These are phyloP conservation scores for Septoria linicola DNA, from an alignment of 2,329 filamentous ascomycete genomes.

Conservation along the genomic window DNA sequence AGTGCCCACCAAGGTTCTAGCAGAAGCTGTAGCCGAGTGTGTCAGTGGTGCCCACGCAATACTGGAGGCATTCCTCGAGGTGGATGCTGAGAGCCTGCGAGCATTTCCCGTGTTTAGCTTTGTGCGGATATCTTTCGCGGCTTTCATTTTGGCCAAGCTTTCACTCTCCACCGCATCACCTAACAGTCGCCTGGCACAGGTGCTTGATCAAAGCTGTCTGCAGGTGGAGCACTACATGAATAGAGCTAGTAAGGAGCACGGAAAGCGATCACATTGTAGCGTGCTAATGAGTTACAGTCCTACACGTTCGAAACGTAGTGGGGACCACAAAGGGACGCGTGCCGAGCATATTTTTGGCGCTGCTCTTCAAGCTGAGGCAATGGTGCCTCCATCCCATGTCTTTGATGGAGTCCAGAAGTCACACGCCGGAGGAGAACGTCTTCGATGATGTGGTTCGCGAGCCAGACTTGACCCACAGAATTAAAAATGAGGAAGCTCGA, in stretches of 20 bases:
- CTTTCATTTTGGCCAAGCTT: constrained; percentile 72
- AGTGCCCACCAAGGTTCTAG: constrained; percentile 56
- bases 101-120: constrained; percentile 69
- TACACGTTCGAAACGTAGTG: constrained; percentile 64
- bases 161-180: constrained; percentile 66
- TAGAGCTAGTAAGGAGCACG: constrained; percentile 35
- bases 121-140: constrained; percentile 69
- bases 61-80: constrained; percentile 62
- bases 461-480: not conserved
- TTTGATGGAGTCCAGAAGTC: constrained; percentile 10
- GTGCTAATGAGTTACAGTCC: constrained; percentile 48
- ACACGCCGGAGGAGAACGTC: not conserved
- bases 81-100: constrained; percentile 60
- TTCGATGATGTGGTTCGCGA: not conserved
- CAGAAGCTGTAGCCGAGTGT: constrained; percentile 66
- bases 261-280: not conserved
- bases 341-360: constrained; percentile 33
- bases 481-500: constrained; percentile 12
- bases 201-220: constrained; percentile 68
- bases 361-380: constrained; percentile 35
- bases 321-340: constrained; percentile 38
- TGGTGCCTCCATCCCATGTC: constrained; percentile 33
- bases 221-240: constrained; percentile 67
- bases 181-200: constrained; percentile 64
- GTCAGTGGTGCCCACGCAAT: constrained; percentile 65